Conservation (phyloP, 345 rosid genomes). For the Jatropha curcas region DNA sequence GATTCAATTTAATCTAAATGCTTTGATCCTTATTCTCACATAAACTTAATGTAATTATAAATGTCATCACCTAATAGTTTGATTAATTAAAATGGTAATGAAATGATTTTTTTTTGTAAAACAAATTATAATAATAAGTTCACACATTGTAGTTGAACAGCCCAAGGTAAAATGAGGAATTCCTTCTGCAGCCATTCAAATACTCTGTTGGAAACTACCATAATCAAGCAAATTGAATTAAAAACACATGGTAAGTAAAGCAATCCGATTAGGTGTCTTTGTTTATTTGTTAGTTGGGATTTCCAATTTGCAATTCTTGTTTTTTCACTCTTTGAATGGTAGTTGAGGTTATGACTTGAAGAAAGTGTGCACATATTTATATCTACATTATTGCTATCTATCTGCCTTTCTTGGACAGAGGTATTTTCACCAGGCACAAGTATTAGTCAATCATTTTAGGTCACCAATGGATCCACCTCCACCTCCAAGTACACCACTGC, state of each 20-base stretch:
- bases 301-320: not conserved
- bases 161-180: not conserved
- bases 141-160: not conserved
- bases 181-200: no score
- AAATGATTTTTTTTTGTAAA: not conserved
- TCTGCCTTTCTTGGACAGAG: not conserved
- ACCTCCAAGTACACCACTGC: conserved; percentile 34
- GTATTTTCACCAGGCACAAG: not conserved
- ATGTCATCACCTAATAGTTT: not conserved
- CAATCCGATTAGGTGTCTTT: not conserved
- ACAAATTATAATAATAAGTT: not conserved
- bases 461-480: conserved; percentile 37
- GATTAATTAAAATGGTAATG: not conserved
- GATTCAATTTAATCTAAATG: not conserved
- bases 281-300: conserved; percentile 11
- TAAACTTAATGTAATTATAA: no score
- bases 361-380: conserved; percentile 9
- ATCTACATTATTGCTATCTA: not conserved
- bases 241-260: no score
- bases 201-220: no score
- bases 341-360: conserved; percentile 26
- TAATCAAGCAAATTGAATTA: no score
- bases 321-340: conserved; percentile 37
- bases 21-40: no score
- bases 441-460: not conserved